Base-by-base conservation (phyloP, 2,329 filamentous ascomycete species). In the Lasiodiplodia hormozganensis region DNA sequence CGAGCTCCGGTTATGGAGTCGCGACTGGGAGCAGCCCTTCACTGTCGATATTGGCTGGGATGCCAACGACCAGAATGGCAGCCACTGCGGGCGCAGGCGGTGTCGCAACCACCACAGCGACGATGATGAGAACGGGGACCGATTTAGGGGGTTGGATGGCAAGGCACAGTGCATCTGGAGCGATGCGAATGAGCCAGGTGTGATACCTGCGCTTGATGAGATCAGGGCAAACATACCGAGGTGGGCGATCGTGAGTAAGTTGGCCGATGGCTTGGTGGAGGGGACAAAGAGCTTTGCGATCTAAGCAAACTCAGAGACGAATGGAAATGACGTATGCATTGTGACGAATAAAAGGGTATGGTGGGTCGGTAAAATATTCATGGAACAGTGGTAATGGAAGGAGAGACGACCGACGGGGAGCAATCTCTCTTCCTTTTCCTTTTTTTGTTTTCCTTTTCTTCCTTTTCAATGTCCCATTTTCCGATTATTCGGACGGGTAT, bases 121-220 rank as follows among this genome's bases (percentile, higher is more conserved):
- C 70, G 47, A 74, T 71, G n/a, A 74, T 69, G 57, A 62, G 38
- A 58, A 36, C 31, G 57, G 71, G 71, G 68, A 74, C 16, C 18
- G 40, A 31, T n/a, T 51, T 21, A 62, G 51, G n/a, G 67, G 58
- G 1, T 31, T 68, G 36, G 67, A 68, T 71, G 92, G 94, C 1
- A 85, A 82, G 40, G 88, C 94, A 1, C 85, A 90, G 18, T 98
- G 96, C 79, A 83, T 92, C 38, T 98, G 94, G 94, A 93, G 91
- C 74, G 96, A 99, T 81, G 89, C 88, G 54, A 97, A 97, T 75
- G 81, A 83, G 43, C 79, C 81, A 2, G 90, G 88, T 3, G 85
- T 85, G 1, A 94, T 98, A 58, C 94, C 95, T 0, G 94, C 94
- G 0, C 86, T 95, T 64, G 91, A 96, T 73, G 94, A 98, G 80